A percentile compares a stretch with the other conserved stretches of the same genome.
Conservation (phyloP, 805 yeast genomes). For the Lipomyces yamadae region DNA sequence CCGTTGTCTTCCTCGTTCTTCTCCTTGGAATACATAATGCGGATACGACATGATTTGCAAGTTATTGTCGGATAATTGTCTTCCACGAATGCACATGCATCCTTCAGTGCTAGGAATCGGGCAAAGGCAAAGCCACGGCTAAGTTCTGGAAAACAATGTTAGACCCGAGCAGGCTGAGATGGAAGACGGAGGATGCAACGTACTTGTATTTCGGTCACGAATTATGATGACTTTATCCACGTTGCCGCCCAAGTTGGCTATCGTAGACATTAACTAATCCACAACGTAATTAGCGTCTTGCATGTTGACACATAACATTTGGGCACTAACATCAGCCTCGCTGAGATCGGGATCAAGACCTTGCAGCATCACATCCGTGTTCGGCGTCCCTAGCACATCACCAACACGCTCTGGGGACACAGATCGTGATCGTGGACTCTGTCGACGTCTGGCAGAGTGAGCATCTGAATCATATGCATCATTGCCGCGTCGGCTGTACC, state of each 20-base stretch:
- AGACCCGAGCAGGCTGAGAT: neutral
- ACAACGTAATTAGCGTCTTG: neutral
- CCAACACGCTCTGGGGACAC: constrained; percentile 15
- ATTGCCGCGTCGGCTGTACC: neutral
- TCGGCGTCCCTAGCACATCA: constrained; percentile 9
- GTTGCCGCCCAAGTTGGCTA: constrained; percentile 12
- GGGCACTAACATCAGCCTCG: constrained; percentile 15
- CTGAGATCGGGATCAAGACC: constrained; percentile 15
- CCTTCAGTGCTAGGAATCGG: constrained; percentile 16
- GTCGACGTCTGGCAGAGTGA: neutral
- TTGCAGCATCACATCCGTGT: constrained; percentile 6
- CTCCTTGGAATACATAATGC: constrained; percentile 16
- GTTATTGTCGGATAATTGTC: constrained; percentile 15
- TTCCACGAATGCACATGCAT: constrained; percentile 15
- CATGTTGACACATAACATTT: neutral
- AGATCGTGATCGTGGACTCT: constrained; percentile 16
- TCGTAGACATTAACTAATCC: constrained; percentile 10
- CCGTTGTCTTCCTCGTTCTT: constrained; percentile 13
- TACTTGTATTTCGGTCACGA: constrained; percentile 29
- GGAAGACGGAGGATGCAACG: neutral
- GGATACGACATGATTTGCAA: neutral
- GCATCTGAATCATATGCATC: neutral
- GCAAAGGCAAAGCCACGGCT: constrained; percentile 29
- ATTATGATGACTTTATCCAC: constrained; percentile 23
- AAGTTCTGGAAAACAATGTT: constrained; percentile 1